Evolutionary conservation across 2,329 filamentous ascomycete species (phyloP), one percentile per base, ranked within the genome.

Genomic region (Fusarium hainanense): DNA sequence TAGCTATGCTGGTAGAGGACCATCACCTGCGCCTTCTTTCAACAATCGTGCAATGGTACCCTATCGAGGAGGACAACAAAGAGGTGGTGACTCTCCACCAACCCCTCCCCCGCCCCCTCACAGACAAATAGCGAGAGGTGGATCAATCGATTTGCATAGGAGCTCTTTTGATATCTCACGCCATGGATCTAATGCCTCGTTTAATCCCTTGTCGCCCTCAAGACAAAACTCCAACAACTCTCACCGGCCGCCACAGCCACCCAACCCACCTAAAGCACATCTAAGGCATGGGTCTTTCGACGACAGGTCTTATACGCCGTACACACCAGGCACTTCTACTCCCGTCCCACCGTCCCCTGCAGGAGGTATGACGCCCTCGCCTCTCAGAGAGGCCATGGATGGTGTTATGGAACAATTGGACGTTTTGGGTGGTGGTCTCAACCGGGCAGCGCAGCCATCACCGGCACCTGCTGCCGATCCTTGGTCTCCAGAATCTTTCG

Each of bases 321-420:
- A 86, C 56, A 90, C 86, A 2, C 87, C 89, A 3, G 82, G 87
- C 65, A 85, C 79, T 68, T 84, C 84, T 9, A 93, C 92, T 2
- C 90, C 91, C 1, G 85, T 83, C 37, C 90, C 90, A 4, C 89
- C 89, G 6, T 94, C 93, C 7, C 89, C 92, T 3, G 88, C 85
- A 47, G 83, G 84, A 41, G 88, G 85, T 46, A 83, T 93, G 78
- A 99, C 96, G 0, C 96, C 96, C 2, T 98, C 96, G 4, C 96
- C 96, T 1, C 83, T 99, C 5, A 88, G 96, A 63, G 93, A 94
- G 78, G 96, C 96, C 2, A 99, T 99, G 94, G 95, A 98, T 76
- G 95, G 97, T 79, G 94, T 99, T 6, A 98, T 98, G 89, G 93
- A 96, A 70, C 97, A 96, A 58, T 81, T 99, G 44, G 91, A 97